Evolutionary conservation across 495 filamentous ascomycete species (phyloP), one percentile per base, ranked within the genome.

Genomic region (Sabuloglossum arenarium): DNA sequence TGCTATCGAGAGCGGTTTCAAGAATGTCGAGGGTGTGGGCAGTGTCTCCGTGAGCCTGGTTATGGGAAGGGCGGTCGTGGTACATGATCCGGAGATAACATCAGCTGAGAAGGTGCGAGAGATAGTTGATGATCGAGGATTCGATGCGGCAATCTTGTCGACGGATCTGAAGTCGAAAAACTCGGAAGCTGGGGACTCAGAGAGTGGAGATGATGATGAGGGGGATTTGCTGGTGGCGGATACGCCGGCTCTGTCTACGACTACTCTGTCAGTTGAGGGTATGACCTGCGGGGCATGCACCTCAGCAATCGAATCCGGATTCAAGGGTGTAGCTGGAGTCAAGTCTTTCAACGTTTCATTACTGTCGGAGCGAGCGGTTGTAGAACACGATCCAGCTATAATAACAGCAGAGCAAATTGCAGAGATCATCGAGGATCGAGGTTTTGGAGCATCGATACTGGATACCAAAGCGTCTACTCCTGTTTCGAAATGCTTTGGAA

Each of bases 221-320:
- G 30, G 8, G 8, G 46, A 37, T 1, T 6, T 54, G 19, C 5
- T 29, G 16, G 28, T 3, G 5, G 6, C 24, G 12, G 25, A 29
- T 27, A 39, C 23, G 29, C 11, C 27, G 28, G 27, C 21, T 54
- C n/a, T 78, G 19, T 80, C 80, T 9, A 80, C 76, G 4, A 96
- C 88, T 10, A 98, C 86, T 0, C 69, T 97, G 45, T 81, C 86
- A 19, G 81, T 97, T n/a, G 85, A 88, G 60, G 91, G 91, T 27
- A 98, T 98, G 91, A 97, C 91, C 6, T 96, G 90, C 64, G 89
- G 89, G 45, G 88, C 90, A 32, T 98, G 90, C 63, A 94, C 89
- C 8, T 85, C 87, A 52, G 86, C 89, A 0, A 78, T 98, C 21
- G 87, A 96, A 67, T 77, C 81, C 50, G 85, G 80, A 10, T 84